Evolutionary conservation across 495 filamentous ascomycete genomes (phyloP).

Genomic region (Ramalina intermedia): DNA sequence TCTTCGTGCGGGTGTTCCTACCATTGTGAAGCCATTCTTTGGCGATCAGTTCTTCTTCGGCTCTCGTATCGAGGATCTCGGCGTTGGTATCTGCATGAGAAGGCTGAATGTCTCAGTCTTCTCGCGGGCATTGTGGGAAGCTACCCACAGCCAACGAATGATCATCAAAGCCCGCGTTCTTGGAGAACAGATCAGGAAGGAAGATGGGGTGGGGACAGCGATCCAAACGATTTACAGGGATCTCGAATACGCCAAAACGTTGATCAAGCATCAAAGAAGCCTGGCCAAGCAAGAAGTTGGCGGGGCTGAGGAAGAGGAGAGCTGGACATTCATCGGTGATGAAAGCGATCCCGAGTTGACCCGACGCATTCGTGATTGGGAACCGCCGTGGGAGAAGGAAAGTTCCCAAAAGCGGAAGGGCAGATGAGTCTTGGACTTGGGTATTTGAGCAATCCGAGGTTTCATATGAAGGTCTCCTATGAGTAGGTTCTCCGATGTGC

Average conservation of each 20-base stretch:
- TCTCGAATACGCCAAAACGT: conserved; percentile 82
- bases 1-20: conserved; percentile 80
- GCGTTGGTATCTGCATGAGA: conserved; percentile 80
- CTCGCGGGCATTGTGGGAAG: conserved; percentile 79
- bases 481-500: no score
- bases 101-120: conserved; percentile 76
- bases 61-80: conserved; percentile 73
- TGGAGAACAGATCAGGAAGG: conserved; percentile 78
- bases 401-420: conserved; percentile 4
- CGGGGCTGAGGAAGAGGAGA: conserved; percentile 46
- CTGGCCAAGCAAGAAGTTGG: conserved; percentile 29
- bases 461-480: no score
- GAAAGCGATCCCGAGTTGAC: conserved; percentile 44
- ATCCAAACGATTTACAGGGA: conserved; percentile 92
- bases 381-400: conserved; percentile 8
- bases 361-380: conserved; percentile 24
- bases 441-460: not conserved
- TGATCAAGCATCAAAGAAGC: conserved; percentile 51
- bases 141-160: conserved; percentile 76
- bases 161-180: conserved; percentile 68
- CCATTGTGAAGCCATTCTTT: conserved; percentile 93
- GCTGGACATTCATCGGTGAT: conserved; percentile 63
- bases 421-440: conserved; percentile 8
- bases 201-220: conserved; percentile 76
- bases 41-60: conserved; percentile 97